A percentile compares a stretch with the other conserved stretches of the same genome.
phyloP scores from a whole-genome alignment of 129 eudicot species.

The Centrapalus pauciflorus region DNA sequence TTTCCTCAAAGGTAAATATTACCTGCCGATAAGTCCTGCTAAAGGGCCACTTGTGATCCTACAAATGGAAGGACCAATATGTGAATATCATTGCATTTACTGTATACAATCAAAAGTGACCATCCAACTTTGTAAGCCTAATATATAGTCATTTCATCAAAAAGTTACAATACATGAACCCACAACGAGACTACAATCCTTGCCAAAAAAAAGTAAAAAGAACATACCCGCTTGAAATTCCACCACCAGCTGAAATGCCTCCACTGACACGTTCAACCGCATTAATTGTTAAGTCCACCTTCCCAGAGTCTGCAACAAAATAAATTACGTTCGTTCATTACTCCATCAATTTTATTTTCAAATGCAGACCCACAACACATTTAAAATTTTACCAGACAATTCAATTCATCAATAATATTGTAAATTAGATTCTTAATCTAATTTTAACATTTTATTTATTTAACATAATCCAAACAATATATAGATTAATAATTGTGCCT shows the following conservation, averaged over 20 bases:
- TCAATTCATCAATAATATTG: too few species aligned
- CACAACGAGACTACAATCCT: slow-evolving; percentile 18
- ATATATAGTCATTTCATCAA: neutral
- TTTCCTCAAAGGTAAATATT: slow-evolving; percentile 8
- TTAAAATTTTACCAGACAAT: too few species aligned
- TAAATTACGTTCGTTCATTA: neutral
- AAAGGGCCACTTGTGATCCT: slow-evolving; percentile 98
- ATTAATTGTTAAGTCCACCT: slow-evolving; percentile 90
- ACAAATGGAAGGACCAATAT: slow-evolving; percentile 16
- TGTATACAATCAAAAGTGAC: neutral
- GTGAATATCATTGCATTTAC: neutral
- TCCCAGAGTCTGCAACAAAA: slow-evolving; percentile 61
- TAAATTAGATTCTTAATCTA: too few species aligned
- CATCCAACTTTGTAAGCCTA: neutral
- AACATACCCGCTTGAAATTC: slow-evolving; percentile 93
- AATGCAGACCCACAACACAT: neutral
- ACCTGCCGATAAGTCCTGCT: slow-evolving; percentile 99
- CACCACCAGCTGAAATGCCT: slow-evolving; percentile 98
- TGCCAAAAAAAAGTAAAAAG: neutral
- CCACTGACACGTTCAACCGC: slow-evolving; percentile 96
- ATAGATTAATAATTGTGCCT: too few species aligned
- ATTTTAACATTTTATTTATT: too few species aligned
- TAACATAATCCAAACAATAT: too few species aligned
- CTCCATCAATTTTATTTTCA: neutral
- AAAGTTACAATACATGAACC: neutral